Evolutionary conservation across 768 basidiomycete species (phyloP), one percentile per base, ranked within the genome.

Genomic region (Lentinula aciculospora): DNA sequence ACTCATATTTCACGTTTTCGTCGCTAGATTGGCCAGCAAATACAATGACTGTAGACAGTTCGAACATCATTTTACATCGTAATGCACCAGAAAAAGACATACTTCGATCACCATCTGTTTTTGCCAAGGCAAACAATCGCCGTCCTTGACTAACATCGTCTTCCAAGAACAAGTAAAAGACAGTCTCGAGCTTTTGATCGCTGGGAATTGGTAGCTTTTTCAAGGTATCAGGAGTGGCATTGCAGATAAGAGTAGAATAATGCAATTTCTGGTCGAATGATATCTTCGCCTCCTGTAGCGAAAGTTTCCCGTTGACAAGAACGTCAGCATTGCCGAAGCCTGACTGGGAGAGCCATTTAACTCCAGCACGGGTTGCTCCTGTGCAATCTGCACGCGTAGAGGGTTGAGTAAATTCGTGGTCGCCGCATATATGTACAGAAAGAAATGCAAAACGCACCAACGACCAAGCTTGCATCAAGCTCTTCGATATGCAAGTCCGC

Each of bases 211-310:
- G 54, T 10, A 66, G 28, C 25, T 46, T 34, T n/a, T 46, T 49
- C 4, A 48, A 32, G 17, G 64, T 12, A 4, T 40, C 25, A 3
- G 63, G 57, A 3, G 61, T 39, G 31, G 66, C 54, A 8, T 58
- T 44, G 50, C 61, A 66, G 17, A 53, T 32, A 25, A 42, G 54
- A 19, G 58, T 61, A 3, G 58, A 47, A 31, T 67, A 68, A 12
- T 49, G 55, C 58, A 67, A 58, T 25, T 66, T 63, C 15, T 63
- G 58, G 28, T 64, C 58, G 36, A 64, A 64, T 10, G 58, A 21
- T 19, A 59, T 34, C 46, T 57, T 64, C 4, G 60, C 28, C 4
- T 46, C 44, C 2, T 58, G 13, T 15, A 63, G 32, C 4, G 56
- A 29, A 31, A 32, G 42, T 42, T 45, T 36, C 8, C 45, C 44